Evolutionary conservation across 768 basidiomycete species (phyloP), one percentile per base, ranked within the genome.

Genomic region (Collybiopsis luxurians): DNA sequence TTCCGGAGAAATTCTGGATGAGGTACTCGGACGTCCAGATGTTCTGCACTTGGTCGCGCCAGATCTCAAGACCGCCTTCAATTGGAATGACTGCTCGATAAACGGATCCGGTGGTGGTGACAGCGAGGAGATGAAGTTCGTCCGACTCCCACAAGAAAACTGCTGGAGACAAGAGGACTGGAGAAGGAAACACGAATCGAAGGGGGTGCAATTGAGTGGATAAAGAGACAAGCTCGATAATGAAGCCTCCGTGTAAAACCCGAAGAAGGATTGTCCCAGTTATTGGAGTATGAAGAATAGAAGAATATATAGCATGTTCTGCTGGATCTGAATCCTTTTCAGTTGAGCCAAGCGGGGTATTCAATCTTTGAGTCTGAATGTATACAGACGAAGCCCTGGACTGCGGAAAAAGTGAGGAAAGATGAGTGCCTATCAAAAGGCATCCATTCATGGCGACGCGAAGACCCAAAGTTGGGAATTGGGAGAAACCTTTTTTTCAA

Each of bases 221-320:
- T 44, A 92, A 74, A n/a, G 91, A 90, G 36, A 85, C 66, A 45
- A 95, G 81, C 65, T 95, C 90, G 42, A 92, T 70, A 49, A 92
- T 85, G 60, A 84, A 71, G 24, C 86, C 87, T 44, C 80, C 83
- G 59, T 93, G 87, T 53, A 93, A 75, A 45, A 92, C 79, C 58
- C 93, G 87, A 46, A 87, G 70, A 51, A 93, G 79, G 53, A 94
- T 77, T 48, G 86, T 79, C 15, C 89, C 88, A 2, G 85, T 82
- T 36, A 70, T 65, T 13, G 76, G 73, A 4, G 85, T 77, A 60
- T 85, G 78, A 56, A 88, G 75, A 52, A 85, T 61, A 19, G 80
- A 78, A 30, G 87, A 79, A 66, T 79, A 81, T 12, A 80, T 79
- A 45, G 92, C 91, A 75, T 95, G 92, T 69, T 92, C 89, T 11